Conservation (phyloP, 208 protist genomes). For the Trypanosomatidae sp. region DNA sequence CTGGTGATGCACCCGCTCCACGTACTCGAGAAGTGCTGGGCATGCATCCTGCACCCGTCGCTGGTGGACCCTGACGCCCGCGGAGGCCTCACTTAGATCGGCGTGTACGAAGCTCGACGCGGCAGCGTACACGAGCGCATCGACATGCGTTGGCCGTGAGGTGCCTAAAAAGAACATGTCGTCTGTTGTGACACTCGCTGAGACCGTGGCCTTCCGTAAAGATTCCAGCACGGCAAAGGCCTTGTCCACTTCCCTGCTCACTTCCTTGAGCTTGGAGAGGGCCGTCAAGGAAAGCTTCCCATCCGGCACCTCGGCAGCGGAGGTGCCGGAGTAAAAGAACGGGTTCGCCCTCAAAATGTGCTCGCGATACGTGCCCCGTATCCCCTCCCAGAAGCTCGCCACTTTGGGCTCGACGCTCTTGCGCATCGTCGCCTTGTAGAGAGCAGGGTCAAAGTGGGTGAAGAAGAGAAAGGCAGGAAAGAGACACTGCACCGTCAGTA, state of each 20-base stretch:
- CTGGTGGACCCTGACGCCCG: conserved; percentile 14
- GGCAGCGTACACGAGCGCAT: conserved; percentile 76
- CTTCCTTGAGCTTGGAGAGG: conserved; percentile 42
- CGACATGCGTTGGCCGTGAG: conserved; percentile 41
- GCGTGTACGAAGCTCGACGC: conserved; percentile 77
- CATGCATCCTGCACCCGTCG: conserved; percentile 58
- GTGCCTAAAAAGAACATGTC: conserved; percentile 73
- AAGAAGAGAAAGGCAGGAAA: conserved; percentile 83
- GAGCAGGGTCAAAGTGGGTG: conserved; percentile 45
- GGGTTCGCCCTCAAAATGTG: conserved; percentile 46
- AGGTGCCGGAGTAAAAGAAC: conserved; percentile 32
- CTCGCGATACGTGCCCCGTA: conserved; percentile 52
- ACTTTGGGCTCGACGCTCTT: conserved; percentile 66
- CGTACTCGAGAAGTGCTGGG: conserved; percentile 62
- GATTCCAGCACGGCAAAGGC: conserved; percentile 52
- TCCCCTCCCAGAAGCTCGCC: conserved; percentile 50
- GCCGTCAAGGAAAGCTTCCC: conserved; percentile 22
- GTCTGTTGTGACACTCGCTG: conserved; percentile 20
- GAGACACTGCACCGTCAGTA: conserved; percentile 48
- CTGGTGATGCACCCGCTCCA: conserved; percentile 67
- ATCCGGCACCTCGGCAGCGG: conserved; percentile 12
- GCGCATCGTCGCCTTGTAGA: conserved; percentile 48
- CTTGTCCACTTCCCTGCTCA: conserved; percentile 45
- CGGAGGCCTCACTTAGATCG: conserved; percentile 32
- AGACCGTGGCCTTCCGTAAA: conserved; percentile 6